A percentile compares a stretch with the other conserved stretches of the same genome.
These are phyloP conservation scores for Fagus crenata DNA, from an alignment of 306 rosid genomes.

Conservation along the genomic window DNA sequence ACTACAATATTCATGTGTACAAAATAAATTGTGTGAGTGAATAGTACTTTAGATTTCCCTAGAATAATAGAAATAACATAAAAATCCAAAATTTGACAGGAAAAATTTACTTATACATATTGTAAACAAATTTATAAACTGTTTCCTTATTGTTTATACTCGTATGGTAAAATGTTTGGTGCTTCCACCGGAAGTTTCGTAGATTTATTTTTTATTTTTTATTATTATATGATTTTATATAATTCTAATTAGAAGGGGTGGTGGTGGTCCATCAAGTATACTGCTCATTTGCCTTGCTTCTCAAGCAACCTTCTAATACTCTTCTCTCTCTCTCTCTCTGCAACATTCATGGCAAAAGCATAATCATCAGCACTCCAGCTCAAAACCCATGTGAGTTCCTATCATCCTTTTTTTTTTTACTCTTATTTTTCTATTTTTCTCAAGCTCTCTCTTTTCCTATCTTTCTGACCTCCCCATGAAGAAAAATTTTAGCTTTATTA, in stretches of 20 bases:
- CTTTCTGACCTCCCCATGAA: not conserved
- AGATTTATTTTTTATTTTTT: not conserved
- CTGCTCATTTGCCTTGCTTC: slow-evolving; percentile 77
- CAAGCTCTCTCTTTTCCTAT: slow-evolving; percentile 22
- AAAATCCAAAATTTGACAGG: not conserved
- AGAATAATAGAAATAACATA: slow-evolving; percentile 36
- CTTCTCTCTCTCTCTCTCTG: slow-evolving; percentile 40
- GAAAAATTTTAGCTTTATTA: slow-evolving; percentile 10
- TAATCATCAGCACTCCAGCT: slow-evolving; percentile 80
- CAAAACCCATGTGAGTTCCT: slow-evolving; percentile 76
- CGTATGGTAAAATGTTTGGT: slow-evolving; percentile 24
- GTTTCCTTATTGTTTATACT: slow-evolving; percentile 6
- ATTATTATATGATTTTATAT: slow-evolving; percentile 22
- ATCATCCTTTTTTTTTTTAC: slow-evolving; percentile 44
- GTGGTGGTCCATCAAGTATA: slow-evolving; percentile 92
- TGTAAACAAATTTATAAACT: slow-evolving; percentile 18
- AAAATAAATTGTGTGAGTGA: slow-evolving; percentile 23
- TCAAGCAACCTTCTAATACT: slow-evolving; percentile 69
- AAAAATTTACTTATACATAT: slow-evolving; percentile 4
- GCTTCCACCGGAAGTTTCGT: slow-evolving; percentile 55
- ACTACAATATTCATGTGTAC: slow-evolving; percentile 3
- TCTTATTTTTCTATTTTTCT: slow-evolving; percentile 32
- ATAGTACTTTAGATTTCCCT: slow-evolving; percentile 24
- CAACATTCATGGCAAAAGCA: slow-evolving; percentile 88
- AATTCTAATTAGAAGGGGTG: slow-evolving; percentile 54